phyloP scores from a whole-genome alignment of 495 filamentous ascomycete species.

The Trichoderma orchidacearum region DNA sequence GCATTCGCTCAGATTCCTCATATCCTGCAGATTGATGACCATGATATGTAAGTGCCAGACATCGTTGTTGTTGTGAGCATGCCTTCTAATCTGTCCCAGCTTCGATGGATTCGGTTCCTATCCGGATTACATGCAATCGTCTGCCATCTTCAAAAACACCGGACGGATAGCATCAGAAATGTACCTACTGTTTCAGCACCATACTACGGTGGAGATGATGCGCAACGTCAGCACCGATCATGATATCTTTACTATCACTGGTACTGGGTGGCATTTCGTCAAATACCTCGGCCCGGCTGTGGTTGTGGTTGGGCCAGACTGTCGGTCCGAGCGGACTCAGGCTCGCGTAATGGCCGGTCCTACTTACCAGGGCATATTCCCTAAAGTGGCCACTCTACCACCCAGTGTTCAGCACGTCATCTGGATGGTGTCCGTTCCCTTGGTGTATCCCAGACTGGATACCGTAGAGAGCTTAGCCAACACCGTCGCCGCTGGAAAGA shows the following conservation, averaged over 20 bases:
- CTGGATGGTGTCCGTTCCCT: slow-evolving; percentile 81
- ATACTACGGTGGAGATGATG: slow-evolving; percentile 88
- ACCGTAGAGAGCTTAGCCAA: slow-evolving; percentile 79
- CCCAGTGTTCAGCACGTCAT: slow-evolving; percentile 90
- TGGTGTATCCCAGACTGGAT: slow-evolving; percentile 85
- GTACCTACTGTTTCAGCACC: slow-evolving; percentile 98
- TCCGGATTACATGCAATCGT: slow-evolving; percentile 96
- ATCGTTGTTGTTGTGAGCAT: slow-evolving; percentile 4
- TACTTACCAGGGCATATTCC: slow-evolving; percentile 94
- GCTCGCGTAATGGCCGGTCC: slow-evolving; percentile 90
- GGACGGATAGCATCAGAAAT: slow-evolving; percentile 95
- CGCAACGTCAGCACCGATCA: slow-evolving; percentile 72
- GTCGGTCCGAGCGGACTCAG: slow-evolving; percentile 78
- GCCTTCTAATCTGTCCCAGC: slow-evolving; percentile 29
- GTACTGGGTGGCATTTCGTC: slow-evolving; percentile 94
- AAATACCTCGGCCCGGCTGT: slow-evolving; percentile 91
- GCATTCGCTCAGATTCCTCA: slow-evolving; percentile 97
- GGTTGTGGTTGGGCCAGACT: slow-evolving; percentile 79
- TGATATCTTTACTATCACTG: slow-evolving; percentile 94
- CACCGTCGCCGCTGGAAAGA: slow-evolving; percentile 89
- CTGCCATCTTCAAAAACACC: slow-evolving; percentile 95
- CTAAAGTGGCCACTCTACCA: slow-evolving; percentile 85
- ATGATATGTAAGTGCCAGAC: slow-evolving; percentile 75
- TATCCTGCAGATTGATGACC: slow-evolving; percentile 83
- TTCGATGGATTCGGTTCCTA: slow-evolving; percentile 98